Base-by-base conservation (phyloP, 805 yeast genomes). In the Saccharomycopsis javanensis region DNA sequence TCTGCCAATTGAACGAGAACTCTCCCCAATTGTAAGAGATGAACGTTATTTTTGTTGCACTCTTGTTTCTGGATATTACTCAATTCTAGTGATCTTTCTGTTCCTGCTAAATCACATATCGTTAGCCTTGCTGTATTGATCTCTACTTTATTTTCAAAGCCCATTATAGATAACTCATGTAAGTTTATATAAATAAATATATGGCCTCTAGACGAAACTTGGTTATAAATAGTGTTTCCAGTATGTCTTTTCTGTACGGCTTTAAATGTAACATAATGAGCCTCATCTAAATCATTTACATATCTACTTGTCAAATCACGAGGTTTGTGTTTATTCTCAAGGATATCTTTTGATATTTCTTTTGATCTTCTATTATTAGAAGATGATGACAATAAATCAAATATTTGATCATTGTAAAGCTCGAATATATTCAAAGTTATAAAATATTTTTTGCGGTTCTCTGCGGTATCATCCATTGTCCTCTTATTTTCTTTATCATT, bases 361-460 rank as follows among this genome's bases (percentile, higher is more conserved):
- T 67, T 23, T 67, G 67, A 54, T 63, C 66, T 8, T 60, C 57
- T 2, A 34, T 25, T 34, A 25, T 27, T 13, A 2, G 34, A 18
- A 15, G n/a, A 5, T 13, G 31, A 2, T 4, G 55, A 53, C 8
- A 75, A 62, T 33, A 76, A 61, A 62, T 76, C 79, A 51, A 69
- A 69, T 23, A 74, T 68, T 27, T 71, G 65, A 60, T 79, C 82
- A 61, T 77, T 77, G 61, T 77, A 75, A 33, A 80, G 71, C 63
- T 80, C 83, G 64, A 78, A 77, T 69, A 78, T 74, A 3, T 82
- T 77, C 18, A 80, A 28, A 1, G 79, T 72, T 20, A 79, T 80
- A 63, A 66, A 55, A 25, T 55, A 50, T 30, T 55, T 34, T 15
- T 51, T 35, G 28, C 34, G 2, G 48, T 13, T 35, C 11, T 16